Percentiles rank a stretch among this genome's conserved stretches.
These are phyloP conservation scores for Penicillium goetzii DNA, from an alignment of 495 filamentous ascomycete genomes.

Conservation along the genomic window DNA sequence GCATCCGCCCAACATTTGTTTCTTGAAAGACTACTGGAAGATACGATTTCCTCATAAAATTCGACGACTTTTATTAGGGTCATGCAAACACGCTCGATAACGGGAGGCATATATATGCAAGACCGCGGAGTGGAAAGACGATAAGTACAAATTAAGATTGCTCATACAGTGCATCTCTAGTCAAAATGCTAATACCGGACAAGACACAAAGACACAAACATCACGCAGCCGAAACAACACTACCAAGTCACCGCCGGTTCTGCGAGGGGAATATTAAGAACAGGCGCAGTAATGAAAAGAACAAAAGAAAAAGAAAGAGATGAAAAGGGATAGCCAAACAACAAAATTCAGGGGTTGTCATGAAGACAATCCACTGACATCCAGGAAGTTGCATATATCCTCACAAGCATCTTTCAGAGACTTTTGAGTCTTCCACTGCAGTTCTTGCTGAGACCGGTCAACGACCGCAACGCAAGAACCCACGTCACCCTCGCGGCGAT, in stretches of 20 bases:
- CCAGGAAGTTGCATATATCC: slow-evolving; percentile 75
- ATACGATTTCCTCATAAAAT: background rate
- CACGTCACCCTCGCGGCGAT: slow-evolving; percentile 76
- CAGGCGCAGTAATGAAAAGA: slow-evolving; percentile 9
- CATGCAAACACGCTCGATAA: background rate
- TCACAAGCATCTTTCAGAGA: slow-evolving; percentile 81
- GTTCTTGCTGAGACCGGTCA: slow-evolving; percentile 78
- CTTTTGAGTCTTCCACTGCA: slow-evolving; percentile 86
- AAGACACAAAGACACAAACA: slow-evolving; percentile 3
- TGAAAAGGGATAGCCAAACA: slow-evolving; percentile 15
- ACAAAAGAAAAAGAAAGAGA: slow-evolving; percentile 9
- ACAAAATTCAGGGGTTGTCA: slow-evolving; percentile 12
- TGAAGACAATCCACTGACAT: slow-evolving; percentile 42
- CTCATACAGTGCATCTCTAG: slow-evolving; percentile 21
- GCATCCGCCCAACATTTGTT: background rate
- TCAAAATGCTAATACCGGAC: slow-evolving; percentile 15
- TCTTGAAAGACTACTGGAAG: background rate
- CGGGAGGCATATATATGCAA: background rate
- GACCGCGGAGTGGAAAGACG: background rate
- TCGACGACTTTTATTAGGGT: background rate
- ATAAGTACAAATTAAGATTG: slow-evolving; percentile 10
- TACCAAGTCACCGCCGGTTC: slow-evolving; percentile 2
- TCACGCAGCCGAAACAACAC: slow-evolving; percentile 11
- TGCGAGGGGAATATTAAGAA: slow-evolving; percentile 17
- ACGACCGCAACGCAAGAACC: slow-evolving; percentile 80